phyloP scores from a whole-genome alignment of 148 eudicot genomes.

The Heliamphora exappendiculata region DNA sequence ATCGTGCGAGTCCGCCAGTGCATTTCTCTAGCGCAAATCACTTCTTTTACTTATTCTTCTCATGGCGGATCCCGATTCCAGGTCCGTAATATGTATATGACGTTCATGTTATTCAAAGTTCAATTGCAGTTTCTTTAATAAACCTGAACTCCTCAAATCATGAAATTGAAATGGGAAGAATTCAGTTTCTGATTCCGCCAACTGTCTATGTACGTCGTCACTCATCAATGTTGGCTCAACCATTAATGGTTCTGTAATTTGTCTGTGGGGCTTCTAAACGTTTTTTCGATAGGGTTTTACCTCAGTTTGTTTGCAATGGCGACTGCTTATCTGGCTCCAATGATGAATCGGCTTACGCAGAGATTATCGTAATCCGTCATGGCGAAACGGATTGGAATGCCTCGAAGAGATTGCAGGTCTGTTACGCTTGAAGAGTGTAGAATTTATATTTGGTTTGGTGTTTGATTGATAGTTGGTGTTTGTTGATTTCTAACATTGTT shows the following conservation, averaged over 20 bases:
- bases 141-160: not conserved
- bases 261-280: not conserved
- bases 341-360: slow-evolving; percentile 22
- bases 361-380: slow-evolving; percentile 51
- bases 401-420: slow-evolving; percentile 59
- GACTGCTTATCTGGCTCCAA: slow-evolving; percentile 4
- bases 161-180: not conserved
- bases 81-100: no score
- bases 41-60: no score
- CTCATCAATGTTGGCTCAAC: not conserved
- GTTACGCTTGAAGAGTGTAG: not conserved
- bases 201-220: no score
- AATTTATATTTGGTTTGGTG: not conserved
- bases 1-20: no score
- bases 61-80: no score
- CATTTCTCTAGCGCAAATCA: not conserved
- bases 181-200: not conserved
- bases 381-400: slow-evolving; percentile 85
- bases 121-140: not conserved
- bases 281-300: slow-evolving; percentile 11
- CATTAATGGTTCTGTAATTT: not conserved
- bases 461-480: not conserved
- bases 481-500: not conserved
- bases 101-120: not conserved
- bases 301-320: slow-evolving; percentile 11